These are phyloP conservation scores for Withania somnifera DNA, from an alignment of 305 asterid species.

Conservation along the genomic window DNA sequence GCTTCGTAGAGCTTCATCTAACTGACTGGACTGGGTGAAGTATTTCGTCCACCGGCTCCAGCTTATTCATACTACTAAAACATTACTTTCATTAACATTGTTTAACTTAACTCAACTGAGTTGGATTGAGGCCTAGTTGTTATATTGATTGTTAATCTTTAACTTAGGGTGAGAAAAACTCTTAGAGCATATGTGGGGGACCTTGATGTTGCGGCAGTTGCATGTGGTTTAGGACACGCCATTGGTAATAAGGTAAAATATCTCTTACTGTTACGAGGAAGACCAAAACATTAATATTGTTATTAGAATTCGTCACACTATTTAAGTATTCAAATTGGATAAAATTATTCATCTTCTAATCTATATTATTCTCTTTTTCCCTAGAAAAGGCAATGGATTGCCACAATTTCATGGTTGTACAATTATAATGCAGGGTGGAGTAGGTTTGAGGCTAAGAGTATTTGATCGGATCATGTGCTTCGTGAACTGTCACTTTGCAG, in stretches of 20 bases:
- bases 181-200: conserved; percentile 79
- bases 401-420: not conserved
- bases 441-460: conserved; percentile 84
- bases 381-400: not conserved
- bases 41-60: not conserved
- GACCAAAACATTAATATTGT: not conserved
- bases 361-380: not conserved
- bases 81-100: not conserved
- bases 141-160: conserved; percentile 4
- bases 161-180: conserved; percentile 69
- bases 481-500: conserved; percentile 82
- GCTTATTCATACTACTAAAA: not conserved
- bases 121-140: not conserved
- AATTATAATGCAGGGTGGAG: conserved; percentile 69
- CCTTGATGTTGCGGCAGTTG: conserved; percentile 85
- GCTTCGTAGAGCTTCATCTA: not conserved
- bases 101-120: not conserved
- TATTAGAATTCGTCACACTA: not conserved
- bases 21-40: not conserved
- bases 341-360: not conserved
- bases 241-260: conserved; percentile 82
- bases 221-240: conserved; percentile 95
- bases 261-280: not conserved
- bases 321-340: not conserved
- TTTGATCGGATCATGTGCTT: conserved; percentile 73